Base-by-base conservation (phyloP, 345 rosid genomes). In the Crucihimalaya himalaica region DNA sequence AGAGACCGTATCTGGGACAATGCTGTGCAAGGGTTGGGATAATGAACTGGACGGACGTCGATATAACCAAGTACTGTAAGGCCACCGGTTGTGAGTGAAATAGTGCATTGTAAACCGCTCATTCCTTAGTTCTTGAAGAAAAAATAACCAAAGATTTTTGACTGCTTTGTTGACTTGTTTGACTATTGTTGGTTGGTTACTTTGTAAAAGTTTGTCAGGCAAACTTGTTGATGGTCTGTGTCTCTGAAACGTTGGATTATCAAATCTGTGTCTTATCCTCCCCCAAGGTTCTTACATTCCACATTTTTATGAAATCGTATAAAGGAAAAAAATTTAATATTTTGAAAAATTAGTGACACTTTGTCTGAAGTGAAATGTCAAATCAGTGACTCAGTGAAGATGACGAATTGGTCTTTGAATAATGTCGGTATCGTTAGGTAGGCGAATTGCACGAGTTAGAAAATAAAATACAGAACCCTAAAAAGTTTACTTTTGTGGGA, bases 391-490 rank as follows among this genome's bases (percentile, higher is more conserved):
- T 39, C 18, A 27, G 39, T 53, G 67, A 34, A 34, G 12, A 9
- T 35, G 39, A 35, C 13, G 39, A 35, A 35, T 6, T 48, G 60
- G 14, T 43, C 3, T 42, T 42, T 15, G n/a, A 40, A 2, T 14
- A 13, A 15, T 43, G 52, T 47, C 23, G 9, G 23, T 43, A 29
- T 47, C 52, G 60, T 71, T 71, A 39, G 76, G 76, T 71, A 39
- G 76, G 76, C 53, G 61, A 51, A 51, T 61, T 5, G 40, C 71
- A 66, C 28, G 23, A 35, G 15, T 12, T 47, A 21, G 23, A 52
- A 13, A 50, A 25, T 45, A 32, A n/a, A n/a, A n/a, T n/a, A 29
- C 32, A 54, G 71, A 64, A 64, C 29, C 48, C 71, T 40, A 42
- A 43, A 50, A 28, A 35, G 6, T 29, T 28, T 4, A 29, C 46